Evolutionary conservation across 345 rosid genomes (phyloP).

Genomic region (Schrenkiella parvula): DNA sequence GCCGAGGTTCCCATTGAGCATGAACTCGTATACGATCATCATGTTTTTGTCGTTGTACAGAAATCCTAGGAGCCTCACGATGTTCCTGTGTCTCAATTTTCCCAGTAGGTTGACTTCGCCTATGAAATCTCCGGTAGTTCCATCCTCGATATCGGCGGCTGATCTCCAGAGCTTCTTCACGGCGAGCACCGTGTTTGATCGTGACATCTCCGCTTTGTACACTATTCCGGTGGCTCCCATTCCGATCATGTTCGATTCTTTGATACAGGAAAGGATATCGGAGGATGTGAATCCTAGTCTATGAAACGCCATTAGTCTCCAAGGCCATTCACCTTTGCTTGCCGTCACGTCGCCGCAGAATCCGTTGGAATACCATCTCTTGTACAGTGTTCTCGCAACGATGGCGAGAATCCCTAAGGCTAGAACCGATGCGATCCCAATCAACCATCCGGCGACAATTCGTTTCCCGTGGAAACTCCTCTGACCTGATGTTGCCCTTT

Average conservation of each 20-base stretch:
- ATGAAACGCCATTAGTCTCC: slow-evolving; percentile 91
- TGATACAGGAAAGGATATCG: slow-evolving; percentile 67
- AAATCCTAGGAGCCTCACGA: slow-evolving; percentile 74
- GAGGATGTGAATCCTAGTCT: slow-evolving; percentile 72
- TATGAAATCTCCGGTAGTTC: slow-evolving; percentile 56
- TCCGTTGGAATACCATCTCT: slow-evolving; percentile 49
- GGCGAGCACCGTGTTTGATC: slow-evolving; percentile 53
- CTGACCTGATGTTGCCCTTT: slow-evolving; percentile 31
- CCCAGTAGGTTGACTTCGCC: slow-evolving; percentile 85
- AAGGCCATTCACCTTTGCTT: slow-evolving; percentile 77
- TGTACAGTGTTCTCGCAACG: slow-evolving; percentile 42
- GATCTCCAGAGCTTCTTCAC: slow-evolving; percentile 91
- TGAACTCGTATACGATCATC: slow-evolving; percentile 83
- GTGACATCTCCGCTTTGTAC: slow-evolving; percentile 68
- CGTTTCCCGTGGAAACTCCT: slow-evolving; percentile 47
- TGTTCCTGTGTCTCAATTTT: slow-evolving; percentile 83
- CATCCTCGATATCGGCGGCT: slow-evolving; percentile 58
- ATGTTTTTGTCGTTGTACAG: slow-evolving; percentile 65
- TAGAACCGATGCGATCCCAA: slow-evolving; percentile 55
- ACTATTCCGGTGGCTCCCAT: slow-evolving; percentile 94
- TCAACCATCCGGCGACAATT: slow-evolving; percentile 56
- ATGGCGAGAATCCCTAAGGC: slow-evolving; percentile 47
- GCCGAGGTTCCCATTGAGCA: slow-evolving; percentile 83
- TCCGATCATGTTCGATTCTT: slow-evolving; percentile 78
- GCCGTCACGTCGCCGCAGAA: slow-evolving; percentile 50